phyloP scores from a whole-genome alignment of 768 basidiomycete species.

The Paxillus rubicundulus region DNA sequence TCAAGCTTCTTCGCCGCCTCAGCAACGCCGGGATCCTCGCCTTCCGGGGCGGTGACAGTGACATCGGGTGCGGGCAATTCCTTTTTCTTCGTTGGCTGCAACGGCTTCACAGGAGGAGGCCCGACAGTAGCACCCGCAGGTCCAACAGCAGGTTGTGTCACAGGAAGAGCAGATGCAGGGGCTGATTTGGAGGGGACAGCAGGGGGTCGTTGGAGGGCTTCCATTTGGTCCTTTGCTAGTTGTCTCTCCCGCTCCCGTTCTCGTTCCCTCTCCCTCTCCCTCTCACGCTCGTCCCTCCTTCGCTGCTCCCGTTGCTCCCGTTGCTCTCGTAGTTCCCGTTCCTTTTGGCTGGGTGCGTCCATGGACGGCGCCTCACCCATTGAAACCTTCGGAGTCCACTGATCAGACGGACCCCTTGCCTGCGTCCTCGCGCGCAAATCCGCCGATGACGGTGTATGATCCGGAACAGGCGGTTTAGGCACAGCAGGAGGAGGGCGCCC shows the following conservation, averaged over 20 bases:
- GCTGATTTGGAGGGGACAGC: slow-evolving; percentile 43
- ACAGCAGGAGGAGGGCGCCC: slow-evolving; percentile 54
- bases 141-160: slow-evolving; percentile 43
- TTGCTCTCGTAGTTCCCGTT: slow-evolving; percentile 38
- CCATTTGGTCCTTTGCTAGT: slow-evolving; percentile 21
- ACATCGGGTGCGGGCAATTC: slow-evolving; percentile 37
- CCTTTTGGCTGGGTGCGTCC: slow-evolving; percentile 33
- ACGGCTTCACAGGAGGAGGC: slow-evolving; percentile 66
- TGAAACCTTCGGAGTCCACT: slow-evolving; percentile 30
- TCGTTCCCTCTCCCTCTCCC: slow-evolving; percentile 33
- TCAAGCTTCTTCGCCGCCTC: slow-evolving; percentile 72
- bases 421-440: slow-evolving; percentile 67
- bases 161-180: slow-evolving; percentile 43
- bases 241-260: slow-evolving; percentile 32
- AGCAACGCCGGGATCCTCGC: slow-evolving; percentile 48
- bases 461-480: slow-evolving; percentile 40
- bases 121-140: slow-evolving; percentile 51
- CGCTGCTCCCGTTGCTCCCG: slow-evolving; percentile 32
- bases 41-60: slow-evolving; percentile 51
- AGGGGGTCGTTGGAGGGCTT: slow-evolving; percentile 39
- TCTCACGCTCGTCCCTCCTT: slow-evolving; percentile 33
- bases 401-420: slow-evolving; percentile 48
- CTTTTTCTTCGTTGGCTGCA: slow-evolving; percentile 72
- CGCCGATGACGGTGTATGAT: slow-evolving; percentile 58
- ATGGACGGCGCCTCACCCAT: slow-evolving; percentile 41